Conservation (phyloP, 805 yeast species). For the Sungouiozyma intestinalis region DNA sequence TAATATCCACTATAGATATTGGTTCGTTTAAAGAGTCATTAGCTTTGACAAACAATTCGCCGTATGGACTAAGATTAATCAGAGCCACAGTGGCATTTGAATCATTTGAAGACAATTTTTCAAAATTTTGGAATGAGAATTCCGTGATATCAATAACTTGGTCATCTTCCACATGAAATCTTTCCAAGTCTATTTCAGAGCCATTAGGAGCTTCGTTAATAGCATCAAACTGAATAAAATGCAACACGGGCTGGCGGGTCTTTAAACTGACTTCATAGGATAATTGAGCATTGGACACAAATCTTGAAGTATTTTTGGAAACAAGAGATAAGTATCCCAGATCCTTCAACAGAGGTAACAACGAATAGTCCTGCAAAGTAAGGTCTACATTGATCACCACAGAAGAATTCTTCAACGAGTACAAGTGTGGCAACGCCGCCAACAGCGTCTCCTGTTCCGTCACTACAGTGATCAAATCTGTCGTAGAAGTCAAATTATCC, state of each 20-base stretch:
- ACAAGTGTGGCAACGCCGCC: slow-evolving; percentile 49
- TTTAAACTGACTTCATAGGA: slow-evolving; percentile 48
- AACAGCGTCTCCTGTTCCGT: slow-evolving; percentile 46
- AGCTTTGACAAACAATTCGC: slow-evolving; percentile 34
- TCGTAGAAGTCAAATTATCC: slow-evolving; percentile 3
- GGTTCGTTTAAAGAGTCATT: slow-evolving; percentile 10
- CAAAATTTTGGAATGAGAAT: not conserved
- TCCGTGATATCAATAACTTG: not conserved
- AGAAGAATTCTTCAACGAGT: slow-evolving; percentile 31
- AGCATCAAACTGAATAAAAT: slow-evolving; percentile 39
- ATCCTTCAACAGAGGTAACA: slow-evolving; percentile 65
- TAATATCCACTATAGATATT: slow-evolving; percentile 39
- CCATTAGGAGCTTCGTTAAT: slow-evolving; percentile 4
- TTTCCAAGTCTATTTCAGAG: not conserved
- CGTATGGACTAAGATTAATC: slow-evolving; percentile 54
- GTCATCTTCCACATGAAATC: not conserved
- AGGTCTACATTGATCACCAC: slow-evolving; percentile 56
- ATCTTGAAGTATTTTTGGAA: slow-evolving; percentile 50
- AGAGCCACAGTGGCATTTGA: slow-evolving; percentile 13
- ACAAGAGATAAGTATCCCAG: slow-evolving; percentile 52
- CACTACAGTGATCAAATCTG: slow-evolving; percentile 35
- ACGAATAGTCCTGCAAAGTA: slow-evolving; percentile 51
- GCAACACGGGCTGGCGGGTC: slow-evolving; percentile 51
- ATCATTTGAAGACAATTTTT: not conserved
- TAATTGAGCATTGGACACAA: slow-evolving; percentile 43